These are phyloP conservation scores for Senna siamea DNA, from an alignment of 306 rosid species.

Conservation along the genomic window DNA sequence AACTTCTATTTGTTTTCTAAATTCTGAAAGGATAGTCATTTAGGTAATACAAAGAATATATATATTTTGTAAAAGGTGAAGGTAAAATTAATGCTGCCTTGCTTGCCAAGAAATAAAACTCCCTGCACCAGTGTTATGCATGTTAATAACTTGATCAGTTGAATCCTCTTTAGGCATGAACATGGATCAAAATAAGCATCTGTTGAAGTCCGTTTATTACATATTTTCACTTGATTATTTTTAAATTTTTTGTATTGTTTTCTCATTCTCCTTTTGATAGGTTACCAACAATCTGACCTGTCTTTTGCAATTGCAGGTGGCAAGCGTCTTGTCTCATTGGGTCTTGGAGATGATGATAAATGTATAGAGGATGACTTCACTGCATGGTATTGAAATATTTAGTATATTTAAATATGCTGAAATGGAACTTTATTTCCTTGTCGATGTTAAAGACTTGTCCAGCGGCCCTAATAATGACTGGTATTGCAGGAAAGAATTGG, in stretches of 20 bases:
- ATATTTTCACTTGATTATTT: constrained; percentile 12
- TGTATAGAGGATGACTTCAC: constrained; percentile 98
- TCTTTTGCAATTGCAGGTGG: constrained; percentile 64
- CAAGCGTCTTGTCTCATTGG: constrained; percentile 75
- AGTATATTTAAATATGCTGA: constrained; percentile 23
- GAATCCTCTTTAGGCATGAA: not conserved
- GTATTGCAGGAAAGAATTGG: constrained; percentile 74
- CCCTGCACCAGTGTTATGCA: not conserved
- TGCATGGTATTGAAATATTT: constrained; percentile 76
- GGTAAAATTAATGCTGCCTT: not conserved
- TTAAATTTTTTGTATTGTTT: constrained; percentile 8
- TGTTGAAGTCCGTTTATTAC: constrained; percentile 4
- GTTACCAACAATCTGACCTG: constrained; percentile 23
- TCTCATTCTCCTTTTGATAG: constrained; percentile 14
- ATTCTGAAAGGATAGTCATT: constrained; percentile 16
- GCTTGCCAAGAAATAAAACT: not conserved
- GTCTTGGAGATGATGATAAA: constrained; percentile 98
- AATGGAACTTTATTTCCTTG: constrained; percentile 21
- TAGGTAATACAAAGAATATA: not conserved
- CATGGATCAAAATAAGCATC: too few species aligned
- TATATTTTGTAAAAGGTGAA: not conserved
- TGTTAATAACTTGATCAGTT: not conserved
- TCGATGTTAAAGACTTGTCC: not conserved
- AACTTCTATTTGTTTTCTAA: not conserved
- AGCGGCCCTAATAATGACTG: constrained; percentile 26